Evolutionary conservation across 345 rosid genomes (phyloP), one percentile per base, ranked within the genome.

Genomic region (Citrus hindsii): DNA sequence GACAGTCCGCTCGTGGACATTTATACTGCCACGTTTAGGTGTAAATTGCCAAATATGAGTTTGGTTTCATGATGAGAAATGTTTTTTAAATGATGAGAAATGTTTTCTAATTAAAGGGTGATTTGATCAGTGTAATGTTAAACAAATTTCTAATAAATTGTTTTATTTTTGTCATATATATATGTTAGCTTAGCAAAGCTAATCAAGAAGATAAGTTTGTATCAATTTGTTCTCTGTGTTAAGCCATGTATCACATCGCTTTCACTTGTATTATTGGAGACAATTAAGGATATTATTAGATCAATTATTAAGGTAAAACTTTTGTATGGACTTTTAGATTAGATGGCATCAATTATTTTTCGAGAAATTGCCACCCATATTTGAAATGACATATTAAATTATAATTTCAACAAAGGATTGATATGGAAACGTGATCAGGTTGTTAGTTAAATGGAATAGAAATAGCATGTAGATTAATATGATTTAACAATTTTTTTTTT

Each of bases 1-100:
- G 89, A 87, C 90, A 87, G 74, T 6, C 76, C 88, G 48, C 84
- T 82, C 84, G 86, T 89, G 88, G 78, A 24, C 71, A 75, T 51
- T 10, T 65, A 58, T 56, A 61, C 25, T 3, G 74, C 81, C 85
- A 80, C 83, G 86, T 84, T 80, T 53, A 24, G 32, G 64, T 62
- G 60, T 27, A 38, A 69, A 76, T 72, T 77, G 66, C 68, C 77
- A 64, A 19, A 22, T 9, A 3, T 10, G 40, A 40, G 53, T 62
- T 12, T 5, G 21, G 27, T 62, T 62, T n/a, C 1, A 28, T 63
- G 8, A 9, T 73, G 25, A 32, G 35, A 7, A 3, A 60, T 25
- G 28, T 27, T 28, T 62, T 38, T 28, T 8, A 40, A 40, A 42
- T 63, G 7, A 9, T 73, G 25, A n/a, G 35, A 7, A 3, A 60